Conservation (phyloP, 2,329 filamentous ascomycete species). For the Calycina herbarum region DNA sequence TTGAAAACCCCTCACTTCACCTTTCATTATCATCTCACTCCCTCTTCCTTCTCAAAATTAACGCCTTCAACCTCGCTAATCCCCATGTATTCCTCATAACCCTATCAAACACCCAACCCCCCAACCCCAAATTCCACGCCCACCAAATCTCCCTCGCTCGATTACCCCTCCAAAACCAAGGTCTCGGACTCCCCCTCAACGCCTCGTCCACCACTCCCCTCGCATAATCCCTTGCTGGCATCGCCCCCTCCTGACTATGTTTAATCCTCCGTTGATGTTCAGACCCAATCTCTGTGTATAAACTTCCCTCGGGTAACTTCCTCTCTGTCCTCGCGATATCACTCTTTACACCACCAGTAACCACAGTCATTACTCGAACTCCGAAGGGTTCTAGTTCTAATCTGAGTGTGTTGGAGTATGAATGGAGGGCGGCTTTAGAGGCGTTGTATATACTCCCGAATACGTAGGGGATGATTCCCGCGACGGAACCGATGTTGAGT, state of each 20-base stretch:
- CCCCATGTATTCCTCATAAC: conserved; percentile 33
- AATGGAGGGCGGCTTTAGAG: conserved; percentile 70
- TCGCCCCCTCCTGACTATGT: conserved; percentile 32
- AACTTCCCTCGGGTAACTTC: conserved; percentile 19
- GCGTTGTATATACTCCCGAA: conserved; percentile 91
- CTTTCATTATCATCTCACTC: background rate
- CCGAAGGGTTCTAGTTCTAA: conserved; percentile 34
- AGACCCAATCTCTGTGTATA: conserved; percentile 29
- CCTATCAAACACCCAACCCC: conserved; percentile 31
- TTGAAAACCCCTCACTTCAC: background rate
- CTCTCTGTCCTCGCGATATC: conserved; percentile 26
- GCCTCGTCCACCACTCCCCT: conserved; percentile 31
- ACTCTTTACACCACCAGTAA: conserved; percentile 31
- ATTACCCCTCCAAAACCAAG: conserved; percentile 33
- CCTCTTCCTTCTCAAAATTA: conserved; percentile 17
- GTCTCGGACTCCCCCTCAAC: conserved; percentile 24
- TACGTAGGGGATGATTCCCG: conserved; percentile 75
- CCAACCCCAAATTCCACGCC: conserved; percentile 22
- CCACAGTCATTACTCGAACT: conserved; percentile 31
- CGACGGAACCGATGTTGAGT: conserved; percentile 33
- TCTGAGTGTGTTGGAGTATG: conserved; percentile 28
- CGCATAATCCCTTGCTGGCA: conserved; percentile 30
- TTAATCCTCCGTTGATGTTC: conserved; percentile 25
- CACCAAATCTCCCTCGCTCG: conserved; percentile 26
- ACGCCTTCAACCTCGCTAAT: conserved; percentile 22